Conservation (phyloP, 192 early-diverging fungal species). For the Coemansia sp. region DNA sequence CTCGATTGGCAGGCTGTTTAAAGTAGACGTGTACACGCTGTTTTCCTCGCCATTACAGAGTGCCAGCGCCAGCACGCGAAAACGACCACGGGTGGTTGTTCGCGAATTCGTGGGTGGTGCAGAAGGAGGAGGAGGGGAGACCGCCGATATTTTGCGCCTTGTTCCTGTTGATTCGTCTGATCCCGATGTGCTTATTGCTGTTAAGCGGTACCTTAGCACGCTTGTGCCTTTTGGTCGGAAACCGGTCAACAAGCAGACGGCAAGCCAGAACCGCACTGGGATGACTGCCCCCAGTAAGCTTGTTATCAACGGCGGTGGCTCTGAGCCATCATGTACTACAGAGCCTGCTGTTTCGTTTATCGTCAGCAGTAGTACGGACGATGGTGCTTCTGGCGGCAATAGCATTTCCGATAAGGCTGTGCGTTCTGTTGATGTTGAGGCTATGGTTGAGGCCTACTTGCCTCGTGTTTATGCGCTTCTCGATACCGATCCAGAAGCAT, state of each 20-base stretch:
- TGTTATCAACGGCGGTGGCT: neutral
- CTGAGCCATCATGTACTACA: neutral
- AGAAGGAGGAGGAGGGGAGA: too few relatives aligned
- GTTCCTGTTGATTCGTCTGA: conserved; percentile 22
- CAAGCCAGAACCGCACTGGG: neutral
- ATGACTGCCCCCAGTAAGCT: conserved; percentile 16
- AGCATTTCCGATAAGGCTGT: conserved; percentile 11
- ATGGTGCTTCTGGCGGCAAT: neutral
- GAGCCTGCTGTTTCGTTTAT: conserved; percentile 33
- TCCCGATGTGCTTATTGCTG: conserved; percentile 17
- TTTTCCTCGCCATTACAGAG: conserved; percentile 22
- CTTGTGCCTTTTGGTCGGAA: conserved; percentile 12
- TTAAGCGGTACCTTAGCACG: conserved; percentile 21
- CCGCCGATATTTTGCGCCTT: neutral
- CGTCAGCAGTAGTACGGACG: neutral
- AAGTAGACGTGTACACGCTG: conserved; percentile 36
- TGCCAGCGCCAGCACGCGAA: neutral
- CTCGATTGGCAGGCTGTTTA: conserved; percentile 15
- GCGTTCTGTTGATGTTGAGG: conserved; percentile 38
- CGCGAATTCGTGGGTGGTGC: conserved; percentile 18
- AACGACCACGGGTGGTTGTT: conserved; percentile 15
- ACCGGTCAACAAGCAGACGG: neutral
- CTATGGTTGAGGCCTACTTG: conserved; percentile 47
- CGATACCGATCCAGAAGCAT: neutral
- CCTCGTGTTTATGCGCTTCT: conserved; percentile 29